These are phyloP conservation scores for Cercis canadensis DNA, from an alignment of 306 rosid species.

Conservation along the genomic window DNA sequence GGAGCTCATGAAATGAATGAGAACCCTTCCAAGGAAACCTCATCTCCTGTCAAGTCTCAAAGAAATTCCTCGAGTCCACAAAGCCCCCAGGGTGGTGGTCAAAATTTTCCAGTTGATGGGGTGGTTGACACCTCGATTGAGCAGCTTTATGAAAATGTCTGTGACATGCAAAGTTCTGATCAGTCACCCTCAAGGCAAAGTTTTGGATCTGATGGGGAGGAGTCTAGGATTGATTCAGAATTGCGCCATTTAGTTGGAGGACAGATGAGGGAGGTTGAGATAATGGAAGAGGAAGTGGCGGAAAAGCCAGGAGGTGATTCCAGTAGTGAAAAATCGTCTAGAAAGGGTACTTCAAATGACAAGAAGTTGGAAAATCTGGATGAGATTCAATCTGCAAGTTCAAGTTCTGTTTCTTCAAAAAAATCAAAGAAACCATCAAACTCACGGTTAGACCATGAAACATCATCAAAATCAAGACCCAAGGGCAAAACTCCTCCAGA, in stretches of 20 bases:
- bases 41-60: constrained; percentile 38
- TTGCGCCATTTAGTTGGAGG: constrained; percentile 91
- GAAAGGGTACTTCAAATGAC: constrained; percentile 48
- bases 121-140: constrained; percentile 80
- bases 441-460: constrained; percentile 41
- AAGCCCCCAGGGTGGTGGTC: constrained; percentile 38
- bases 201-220: constrained; percentile 85
- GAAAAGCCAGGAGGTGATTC: constrained; percentile 55
- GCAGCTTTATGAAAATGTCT: constrained; percentile 94
- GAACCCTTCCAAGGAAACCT: constrained; percentile 48
- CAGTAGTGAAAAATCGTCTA: constrained; percentile 53
- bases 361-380: constrained; percentile 54
- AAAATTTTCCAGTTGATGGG: constrained; percentile 49
- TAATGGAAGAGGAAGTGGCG: constrained; percentile 81
- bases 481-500: constrained; percentile 50
- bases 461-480: constrained; percentile 47
- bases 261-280: constrained; percentile 92
- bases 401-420: constrained; percentile 56
- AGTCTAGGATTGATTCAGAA: constrained; percentile 95
- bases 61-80: constrained; percentile 50
- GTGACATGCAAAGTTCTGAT: constrained; percentile 98
- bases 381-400: constrained; percentile 52
- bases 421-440: constrained; percentile 52
- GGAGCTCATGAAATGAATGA: constrained; percentile 42
- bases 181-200: constrained; percentile 83